Evolutionary conservation across 73 alveolate genomes (phyloP).

Genomic region (Paramecium biaurelia): DNA sequence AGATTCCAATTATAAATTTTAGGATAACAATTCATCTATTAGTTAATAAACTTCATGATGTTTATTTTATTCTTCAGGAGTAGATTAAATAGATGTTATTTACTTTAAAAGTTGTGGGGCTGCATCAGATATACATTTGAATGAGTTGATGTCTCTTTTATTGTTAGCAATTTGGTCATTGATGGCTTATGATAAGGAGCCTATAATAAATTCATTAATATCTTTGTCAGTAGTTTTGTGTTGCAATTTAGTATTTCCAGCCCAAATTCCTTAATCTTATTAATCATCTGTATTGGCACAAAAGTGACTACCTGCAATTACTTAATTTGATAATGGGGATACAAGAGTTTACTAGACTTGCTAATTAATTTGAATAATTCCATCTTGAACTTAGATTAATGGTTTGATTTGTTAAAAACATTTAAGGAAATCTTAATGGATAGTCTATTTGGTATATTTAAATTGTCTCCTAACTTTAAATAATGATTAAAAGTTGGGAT

Average conservation of each 20-base stretch:
- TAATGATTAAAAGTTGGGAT: neutral
- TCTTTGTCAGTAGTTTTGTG: neutral
- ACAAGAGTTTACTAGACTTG: neutral
- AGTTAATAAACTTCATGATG: neutral
- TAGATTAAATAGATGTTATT: neutral
- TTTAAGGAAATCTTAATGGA: neutral
- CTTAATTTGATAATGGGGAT: neutral
- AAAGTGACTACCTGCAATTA: neutral
- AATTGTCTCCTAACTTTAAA: neutral
- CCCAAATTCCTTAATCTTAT: neutral
- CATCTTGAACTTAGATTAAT: neutral
- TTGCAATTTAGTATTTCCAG: neutral
- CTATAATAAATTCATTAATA: neutral
- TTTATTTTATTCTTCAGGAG: neutral
- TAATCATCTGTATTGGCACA: neutral
- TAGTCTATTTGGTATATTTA: neutral
- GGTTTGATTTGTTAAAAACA: neutral
- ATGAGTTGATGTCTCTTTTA: neutral
- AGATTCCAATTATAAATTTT: neutral
- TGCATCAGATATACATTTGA: neutral
- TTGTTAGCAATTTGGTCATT: neutral
- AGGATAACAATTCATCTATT: neutral
- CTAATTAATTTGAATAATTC: neutral
- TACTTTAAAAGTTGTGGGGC: neutral
- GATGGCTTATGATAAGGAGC: neutral